phyloP scores from a whole-genome alignment of 768 basidiomycete species.

The Suillus subaureus region DNA sequence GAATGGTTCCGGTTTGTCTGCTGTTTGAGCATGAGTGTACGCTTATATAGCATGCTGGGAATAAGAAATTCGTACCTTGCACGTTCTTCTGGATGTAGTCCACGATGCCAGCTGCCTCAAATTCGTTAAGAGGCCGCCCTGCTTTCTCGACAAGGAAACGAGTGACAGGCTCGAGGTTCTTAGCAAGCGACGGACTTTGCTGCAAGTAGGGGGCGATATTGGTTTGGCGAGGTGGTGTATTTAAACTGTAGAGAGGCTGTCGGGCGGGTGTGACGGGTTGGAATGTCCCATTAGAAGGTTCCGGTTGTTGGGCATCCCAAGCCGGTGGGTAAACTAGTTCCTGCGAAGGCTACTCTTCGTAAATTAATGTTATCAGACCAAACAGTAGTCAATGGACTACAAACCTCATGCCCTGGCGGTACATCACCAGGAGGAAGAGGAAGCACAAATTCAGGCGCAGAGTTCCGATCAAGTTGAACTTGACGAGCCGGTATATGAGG shows the following conservation, averaged over 20 bases:
- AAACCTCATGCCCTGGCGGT: constrained; percentile 5
- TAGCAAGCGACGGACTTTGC: constrained; percentile 33
- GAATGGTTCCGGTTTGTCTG: constrained; percentile 56
- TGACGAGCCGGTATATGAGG: constrained; percentile 25
- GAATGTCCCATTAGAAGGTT: neutral
- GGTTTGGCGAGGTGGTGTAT: constrained; percentile 9
- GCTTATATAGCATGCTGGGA: constrained; percentile 12
- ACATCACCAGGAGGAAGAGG: constrained; percentile 20
- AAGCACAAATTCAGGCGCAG: constrained; percentile 12
- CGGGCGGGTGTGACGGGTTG: constrained; percentile 13
- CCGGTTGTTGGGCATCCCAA: constrained; percentile 12
- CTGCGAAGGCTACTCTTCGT: constrained; percentile 3
- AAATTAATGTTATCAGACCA: neutral
- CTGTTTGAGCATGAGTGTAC: constrained; percentile 19
- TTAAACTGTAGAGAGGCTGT: constrained; percentile 18
- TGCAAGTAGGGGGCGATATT: neutral
- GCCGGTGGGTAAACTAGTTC: constrained; percentile 9
- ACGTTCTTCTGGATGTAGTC: constrained; percentile 55
- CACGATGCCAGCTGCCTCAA: constrained; percentile 58
- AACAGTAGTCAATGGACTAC: neutral
- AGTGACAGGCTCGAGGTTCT: constrained; percentile 51
- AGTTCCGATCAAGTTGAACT: constrained; percentile 22
- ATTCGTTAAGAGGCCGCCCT: constrained; percentile 49
- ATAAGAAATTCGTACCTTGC: constrained; percentile 38
- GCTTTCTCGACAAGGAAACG: constrained; percentile 50